Evolutionary conservation across 2,329 filamentous ascomycete genomes (phyloP).

Genomic region (Claviceps sp.): DNA sequence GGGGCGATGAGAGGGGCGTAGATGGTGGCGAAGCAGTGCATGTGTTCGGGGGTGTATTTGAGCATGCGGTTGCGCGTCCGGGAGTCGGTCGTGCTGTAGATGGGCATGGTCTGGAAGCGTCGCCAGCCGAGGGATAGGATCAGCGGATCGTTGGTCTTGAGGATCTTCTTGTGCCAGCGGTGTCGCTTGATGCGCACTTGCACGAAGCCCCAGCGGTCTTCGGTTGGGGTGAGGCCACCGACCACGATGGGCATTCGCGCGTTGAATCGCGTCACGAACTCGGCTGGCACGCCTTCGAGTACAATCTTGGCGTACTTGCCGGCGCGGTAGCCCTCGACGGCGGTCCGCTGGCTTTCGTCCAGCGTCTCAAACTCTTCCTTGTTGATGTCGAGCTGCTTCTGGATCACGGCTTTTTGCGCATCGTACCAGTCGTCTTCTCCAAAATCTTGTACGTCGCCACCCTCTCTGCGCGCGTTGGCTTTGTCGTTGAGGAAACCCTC

Average conservation of each 20-base stretch:
- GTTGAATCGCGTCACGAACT: conserved; percentile 76
- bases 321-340: conserved; percentile 81
- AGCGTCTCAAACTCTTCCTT: conserved; percentile 81
- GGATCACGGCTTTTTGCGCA: conserved; percentile 81
- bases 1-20: conserved; percentile 91
- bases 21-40: conserved; percentile 96
- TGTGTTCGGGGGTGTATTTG: conserved; percentile 97
- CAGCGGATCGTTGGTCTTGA: conserved; percentile 94
- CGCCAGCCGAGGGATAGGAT: conserved; percentile 97
- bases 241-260: conserved; percentile 73
- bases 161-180: conserved; percentile 97
- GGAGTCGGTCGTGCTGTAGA: conserved; percentile 92
- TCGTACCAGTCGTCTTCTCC: conserved; percentile 99
- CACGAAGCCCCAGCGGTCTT: conserved; percentile 90
- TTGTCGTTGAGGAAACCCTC: conserved; percentile 92
- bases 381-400: conserved; percentile 96
- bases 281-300: conserved; percentile 75
- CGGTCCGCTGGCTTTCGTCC: conserved; percentile 68
- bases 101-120: conserved; percentile 79
- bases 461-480: conserved; percentile 57
- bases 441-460: conserved; percentile 61
- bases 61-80: conserved; percentile 92
- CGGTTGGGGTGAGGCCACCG: conserved; percentile 82
- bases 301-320: conserved; percentile 90
- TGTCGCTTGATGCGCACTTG: conserved; percentile 96